Percentiles rank a stretch among this genome's conserved stretches.
Conservation (phyloP, 768 basidiomycete species). For the Hemileccinum rubropunctum region DNA sequence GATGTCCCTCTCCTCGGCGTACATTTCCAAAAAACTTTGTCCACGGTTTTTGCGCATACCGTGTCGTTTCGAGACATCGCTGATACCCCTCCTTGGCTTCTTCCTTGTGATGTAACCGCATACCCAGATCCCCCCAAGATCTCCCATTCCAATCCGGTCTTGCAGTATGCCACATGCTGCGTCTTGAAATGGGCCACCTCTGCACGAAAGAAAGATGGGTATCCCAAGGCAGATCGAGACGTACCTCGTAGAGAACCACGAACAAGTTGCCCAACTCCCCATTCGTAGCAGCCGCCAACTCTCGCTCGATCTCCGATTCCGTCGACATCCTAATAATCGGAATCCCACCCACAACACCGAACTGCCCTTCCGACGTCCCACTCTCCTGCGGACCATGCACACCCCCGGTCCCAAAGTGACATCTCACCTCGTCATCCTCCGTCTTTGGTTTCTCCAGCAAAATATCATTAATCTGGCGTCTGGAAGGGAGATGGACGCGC, state of each 20-base stretch:
- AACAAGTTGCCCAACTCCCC: slow-evolving; percentile 83
- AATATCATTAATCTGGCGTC: slow-evolving; percentile 83
- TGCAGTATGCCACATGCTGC: slow-evolving; percentile 95
- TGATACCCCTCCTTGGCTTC: slow-evolving; percentile 99
- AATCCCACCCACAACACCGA: slow-evolving; percentile 29
- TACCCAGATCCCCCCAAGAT: slow-evolving; percentile 92
- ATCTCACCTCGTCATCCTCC: slow-evolving; percentile 76
- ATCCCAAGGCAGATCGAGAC: slow-evolving; percentile 16
- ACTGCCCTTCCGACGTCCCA: slow-evolving; percentile 25
- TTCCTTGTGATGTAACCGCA: slow-evolving; percentile 95
- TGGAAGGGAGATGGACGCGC: slow-evolving; percentile 82
- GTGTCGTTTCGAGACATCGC: slow-evolving; percentile 81
- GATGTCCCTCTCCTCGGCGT: slow-evolving; percentile 95
- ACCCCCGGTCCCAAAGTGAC: slow-evolving; percentile 41
- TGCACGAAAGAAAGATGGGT: slow-evolving; percentile 65
- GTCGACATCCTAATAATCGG: slow-evolving; percentile 79
- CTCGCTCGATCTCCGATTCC: slow-evolving; percentile 57
- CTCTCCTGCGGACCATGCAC: slow-evolving; percentile 39
- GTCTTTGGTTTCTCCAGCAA: slow-evolving; percentile 80
- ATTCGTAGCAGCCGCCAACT: slow-evolving; percentile 29
- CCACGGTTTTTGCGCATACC: slow-evolving; percentile 93
- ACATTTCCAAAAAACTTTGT: slow-evolving; percentile 90
- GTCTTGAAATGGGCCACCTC: slow-evolving; percentile 99
- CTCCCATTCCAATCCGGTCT: slow-evolving; percentile 98
- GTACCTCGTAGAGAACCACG: slow-evolving; percentile 96